A percentile compares a stretch with the other conserved stretches of the same genome.
phyloP scores from a whole-genome alignment of 2,329 filamentous ascomycete genomes.

The Alternaria ventricosa region DNA sequence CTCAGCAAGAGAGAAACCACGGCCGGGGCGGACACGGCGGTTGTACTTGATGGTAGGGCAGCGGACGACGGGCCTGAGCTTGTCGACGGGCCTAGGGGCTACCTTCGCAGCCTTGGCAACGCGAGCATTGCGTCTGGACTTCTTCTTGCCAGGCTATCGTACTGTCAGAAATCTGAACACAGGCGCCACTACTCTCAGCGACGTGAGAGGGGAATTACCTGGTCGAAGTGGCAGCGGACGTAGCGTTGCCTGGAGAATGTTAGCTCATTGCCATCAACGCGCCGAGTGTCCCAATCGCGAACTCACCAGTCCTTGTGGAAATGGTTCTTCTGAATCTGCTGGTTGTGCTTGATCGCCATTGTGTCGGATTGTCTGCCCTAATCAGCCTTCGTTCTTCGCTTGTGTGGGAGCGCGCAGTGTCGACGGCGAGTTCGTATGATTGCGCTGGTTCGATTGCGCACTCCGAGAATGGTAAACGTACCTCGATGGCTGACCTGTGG shows the following conservation, averaged over 20 bases:
- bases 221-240: slow-evolving; percentile 99
- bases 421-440: slow-evolving; percentile 15
- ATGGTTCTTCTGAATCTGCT: slow-evolving; percentile 94
- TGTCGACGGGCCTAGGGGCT: slow-evolving; percentile 96
- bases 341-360: slow-evolving; percentile 99
- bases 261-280: slow-evolving; percentile 21
- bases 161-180: slow-evolving; percentile 46
- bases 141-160: slow-evolving; percentile 89
- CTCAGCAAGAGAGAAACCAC: slow-evolving; percentile 97
- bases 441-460: slow-evolving; percentile 4
- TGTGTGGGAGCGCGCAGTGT: background rate
- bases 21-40: slow-evolving; percentile 93
- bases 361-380: slow-evolving; percentile 35
- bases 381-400: slow-evolving; percentile 2
- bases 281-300: background rate
- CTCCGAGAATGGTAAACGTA: slow-evolving; percentile 21
- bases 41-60: slow-evolving; percentile 79
- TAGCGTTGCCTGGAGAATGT: slow-evolving; percentile 78
- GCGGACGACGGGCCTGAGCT: slow-evolving; percentile 92
- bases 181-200: slow-evolving; percentile 61
- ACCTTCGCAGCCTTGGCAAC: slow-evolving; percentile 93
- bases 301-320: slow-evolving; percentile 67
- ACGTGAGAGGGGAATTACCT: slow-evolving; percentile 74
- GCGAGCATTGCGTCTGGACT: slow-evolving; percentile 87
- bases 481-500: slow-evolving; percentile 39